Percentiles rank a stretch among this genome's conserved stretches.
Conservation (phyloP, 306 rosid species). For the Trichosanthes cucumerina region DNA sequence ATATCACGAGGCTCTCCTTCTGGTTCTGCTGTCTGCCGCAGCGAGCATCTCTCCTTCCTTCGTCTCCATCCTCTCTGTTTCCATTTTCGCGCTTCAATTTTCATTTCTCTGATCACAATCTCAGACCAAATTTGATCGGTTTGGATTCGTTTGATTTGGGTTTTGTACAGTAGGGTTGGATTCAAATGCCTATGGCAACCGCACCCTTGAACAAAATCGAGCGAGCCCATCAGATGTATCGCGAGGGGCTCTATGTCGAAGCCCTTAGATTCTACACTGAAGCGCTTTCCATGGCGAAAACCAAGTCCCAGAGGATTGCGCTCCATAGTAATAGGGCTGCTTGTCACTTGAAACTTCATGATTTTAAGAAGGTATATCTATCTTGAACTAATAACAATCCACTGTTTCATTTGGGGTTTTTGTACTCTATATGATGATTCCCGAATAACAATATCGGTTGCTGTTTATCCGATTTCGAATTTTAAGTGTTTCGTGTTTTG, state of each 20-base stretch:
- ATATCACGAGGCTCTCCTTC: not conserved
- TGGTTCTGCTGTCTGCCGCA: not conserved
- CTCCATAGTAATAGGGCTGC: conserved; percentile 88
- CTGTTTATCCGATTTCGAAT: not conserved
- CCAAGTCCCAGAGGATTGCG: conserved; percentile 67
- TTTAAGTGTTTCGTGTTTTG: not conserved
- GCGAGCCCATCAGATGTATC: conserved; percentile 74
- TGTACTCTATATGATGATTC: not conserved
- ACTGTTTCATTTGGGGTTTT: not conserved
- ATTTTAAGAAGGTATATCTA: conserved; percentile 54
- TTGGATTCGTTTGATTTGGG: conserved; percentile 1
- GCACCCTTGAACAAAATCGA: conserved; percentile 64
- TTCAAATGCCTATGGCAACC: conserved; percentile 30
- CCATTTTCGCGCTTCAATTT: not conserved
- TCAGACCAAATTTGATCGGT: not conserved
- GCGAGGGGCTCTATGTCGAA: conserved; percentile 64
- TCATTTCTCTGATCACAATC: not conserved
- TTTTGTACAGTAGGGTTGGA: not conserved
- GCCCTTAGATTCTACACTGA: conserved; percentile 84
- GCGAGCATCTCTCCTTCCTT: not conserved
- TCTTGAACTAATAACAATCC: not conserved
- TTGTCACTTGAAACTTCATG: conserved; percentile 76
- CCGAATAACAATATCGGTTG: not conserved
- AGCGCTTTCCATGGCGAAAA: conserved; percentile 59
- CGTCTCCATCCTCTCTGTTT: not conserved